Percentiles rank a stretch among this genome's conserved stretches.
These are phyloP conservation scores for Coprinopsis strossmayeri DNA, from an alignment of 768 basidiomycete genomes.

Conservation along the genomic window DNA sequence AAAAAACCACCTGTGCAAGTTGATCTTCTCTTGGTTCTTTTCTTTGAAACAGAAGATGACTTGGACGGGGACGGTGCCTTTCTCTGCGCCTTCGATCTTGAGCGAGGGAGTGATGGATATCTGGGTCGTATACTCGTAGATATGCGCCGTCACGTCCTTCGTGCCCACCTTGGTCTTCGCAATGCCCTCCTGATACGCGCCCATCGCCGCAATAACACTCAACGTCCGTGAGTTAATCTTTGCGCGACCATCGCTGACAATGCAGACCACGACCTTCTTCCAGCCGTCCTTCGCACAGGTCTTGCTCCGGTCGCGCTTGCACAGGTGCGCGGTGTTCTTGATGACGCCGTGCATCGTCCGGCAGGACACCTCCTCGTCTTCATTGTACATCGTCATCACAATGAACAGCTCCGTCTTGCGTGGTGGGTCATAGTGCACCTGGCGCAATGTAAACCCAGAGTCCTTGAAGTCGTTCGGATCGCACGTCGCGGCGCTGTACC, in stretches of 20 bases:
- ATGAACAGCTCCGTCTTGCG: conserved; percentile 92
- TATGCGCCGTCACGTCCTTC: conserved; percentile 80
- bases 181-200: conserved; percentile 90
- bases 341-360: conserved; percentile 95
- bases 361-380: conserved; percentile 85
- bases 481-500: conserved; percentile 92
- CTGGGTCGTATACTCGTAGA: conserved; percentile 93
- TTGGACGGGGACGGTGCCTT: conserved; percentile 83
- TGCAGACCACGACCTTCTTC: conserved; percentile 96
- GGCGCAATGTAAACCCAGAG: conserved; percentile 79
- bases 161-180: conserved; percentile 83
- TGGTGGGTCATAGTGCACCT: conserved; percentile 87
- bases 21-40: conserved; percentile 95
- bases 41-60: conserved; percentile 90
- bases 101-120: conserved; percentile 77
- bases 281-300: conserved; percentile 98
- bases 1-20: conserved; percentile 94
- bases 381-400: conserved; percentile 98
- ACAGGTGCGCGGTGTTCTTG: conserved; percentile 87
- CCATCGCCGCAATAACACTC: conserved; percentile 88
- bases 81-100: conserved; percentile 75
- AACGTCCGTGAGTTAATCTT: conserved; percentile 84
- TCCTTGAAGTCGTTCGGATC: conserved; percentile 91
- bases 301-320: conserved; percentile 79
- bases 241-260: conserved; percentile 79